phyloP scores from a whole-genome alignment of 305 asterid genomes.

The Solanum hybrid region DNA sequence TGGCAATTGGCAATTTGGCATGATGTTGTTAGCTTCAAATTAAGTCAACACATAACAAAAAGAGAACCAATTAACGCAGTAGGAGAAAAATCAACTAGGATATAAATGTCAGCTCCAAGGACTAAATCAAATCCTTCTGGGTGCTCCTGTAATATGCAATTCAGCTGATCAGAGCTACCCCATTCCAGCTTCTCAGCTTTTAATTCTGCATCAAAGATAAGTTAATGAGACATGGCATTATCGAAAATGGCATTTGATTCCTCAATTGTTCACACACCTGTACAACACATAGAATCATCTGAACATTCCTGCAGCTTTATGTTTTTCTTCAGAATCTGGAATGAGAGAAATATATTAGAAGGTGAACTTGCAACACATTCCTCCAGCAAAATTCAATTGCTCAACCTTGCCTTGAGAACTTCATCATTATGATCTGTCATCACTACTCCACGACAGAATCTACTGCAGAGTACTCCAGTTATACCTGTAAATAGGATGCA shows the following conservation, averaged over 20 bases:
- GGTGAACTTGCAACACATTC: constrained; percentile 5
- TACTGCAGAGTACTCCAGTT: constrained; percentile 82
- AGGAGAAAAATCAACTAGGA: constrained; percentile 30
- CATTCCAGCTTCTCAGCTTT: constrained; percentile 79
- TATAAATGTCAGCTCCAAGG: constrained; percentile 97
- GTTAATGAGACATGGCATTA: constrained; percentile 2
- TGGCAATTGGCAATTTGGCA: not conserved
- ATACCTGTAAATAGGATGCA: constrained; percentile 43
- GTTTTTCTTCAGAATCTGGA: constrained; percentile 70
- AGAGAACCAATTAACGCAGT: not conserved
- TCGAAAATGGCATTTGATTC: not conserved
- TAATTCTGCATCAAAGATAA: constrained; percentile 32
- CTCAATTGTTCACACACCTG: constrained; percentile 37
- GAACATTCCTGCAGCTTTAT: constrained; percentile 49
- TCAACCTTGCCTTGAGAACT: constrained; percentile 84
- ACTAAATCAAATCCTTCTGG: constrained; percentile 76
- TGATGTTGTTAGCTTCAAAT: not conserved
- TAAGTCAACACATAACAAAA: not conserved
- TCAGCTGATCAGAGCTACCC: constrained; percentile 72
- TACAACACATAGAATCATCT: constrained; percentile 20
- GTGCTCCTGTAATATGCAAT: constrained; percentile 44
- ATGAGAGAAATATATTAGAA: constrained; percentile 12
- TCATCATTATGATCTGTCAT: constrained; percentile 89
- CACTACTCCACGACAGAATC: constrained; percentile 67
- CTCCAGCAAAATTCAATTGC: constrained; percentile 13